These are phyloP conservation scores for Arabidopsis lyrata DNA, from an alignment of 441 rosid genomes.

Conservation along the genomic window DNA sequence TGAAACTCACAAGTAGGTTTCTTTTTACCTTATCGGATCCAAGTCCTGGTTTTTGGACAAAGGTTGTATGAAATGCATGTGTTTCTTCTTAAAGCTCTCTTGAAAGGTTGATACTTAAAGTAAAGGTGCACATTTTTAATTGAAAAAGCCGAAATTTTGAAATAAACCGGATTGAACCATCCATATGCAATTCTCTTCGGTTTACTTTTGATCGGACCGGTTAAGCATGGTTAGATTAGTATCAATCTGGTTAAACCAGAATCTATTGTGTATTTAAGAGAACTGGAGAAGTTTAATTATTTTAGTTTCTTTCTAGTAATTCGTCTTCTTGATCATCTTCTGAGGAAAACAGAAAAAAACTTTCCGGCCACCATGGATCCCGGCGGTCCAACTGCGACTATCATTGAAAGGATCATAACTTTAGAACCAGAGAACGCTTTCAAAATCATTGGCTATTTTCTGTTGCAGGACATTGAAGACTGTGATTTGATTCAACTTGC, in stretches of 20 bases:
- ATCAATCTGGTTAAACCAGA: no score
- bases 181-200: not conserved
- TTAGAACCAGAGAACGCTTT: conserved; percentile 79
- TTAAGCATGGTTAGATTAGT: no score
- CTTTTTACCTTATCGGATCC: not conserved
- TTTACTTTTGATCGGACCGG: no score
- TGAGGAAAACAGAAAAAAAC: not conserved
- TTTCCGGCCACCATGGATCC: conserved; percentile 63
- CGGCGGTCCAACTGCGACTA: conserved; percentile 58
- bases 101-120: not conserved
- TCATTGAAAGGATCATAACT: conserved; percentile 61
- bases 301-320: not conserved
- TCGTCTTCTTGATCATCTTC: not conserved
- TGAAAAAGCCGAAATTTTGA: not conserved
- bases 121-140: not conserved
- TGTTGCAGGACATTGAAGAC: conserved; percentile 62
- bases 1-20: conserved; percentile 9
- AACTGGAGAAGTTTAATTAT: no score
- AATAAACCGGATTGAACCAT: not conserved
- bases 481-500: conserved; percentile 72
- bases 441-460: conserved; percentile 81
- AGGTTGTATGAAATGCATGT: conserved; percentile 19
- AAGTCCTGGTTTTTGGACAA: not conserved
- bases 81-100: not conserved
- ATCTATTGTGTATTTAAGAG: no score